Conservation (phyloP, 2,329 filamentous ascomycete species). For the Clonostachys sp. region DNA sequence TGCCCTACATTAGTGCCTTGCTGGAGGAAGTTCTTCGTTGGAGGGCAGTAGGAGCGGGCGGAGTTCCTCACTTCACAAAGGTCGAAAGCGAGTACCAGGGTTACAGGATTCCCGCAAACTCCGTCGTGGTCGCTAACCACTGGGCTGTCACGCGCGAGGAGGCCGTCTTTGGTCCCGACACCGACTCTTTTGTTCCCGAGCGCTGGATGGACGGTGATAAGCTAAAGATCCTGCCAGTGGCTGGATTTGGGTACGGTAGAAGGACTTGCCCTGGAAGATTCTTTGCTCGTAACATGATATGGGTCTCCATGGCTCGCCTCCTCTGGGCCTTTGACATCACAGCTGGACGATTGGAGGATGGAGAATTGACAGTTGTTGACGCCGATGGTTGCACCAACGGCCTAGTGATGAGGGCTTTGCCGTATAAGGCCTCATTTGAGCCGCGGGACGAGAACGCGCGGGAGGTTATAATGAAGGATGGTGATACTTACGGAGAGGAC, state of each 20-base stretch:
- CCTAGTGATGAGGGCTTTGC: slow-evolving; percentile 16
- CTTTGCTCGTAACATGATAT: slow-evolving; percentile 41
- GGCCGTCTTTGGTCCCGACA: slow-evolving; percentile 29
- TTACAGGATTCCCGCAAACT: slow-evolving; percentile 33
- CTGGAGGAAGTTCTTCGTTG: slow-evolving; percentile 33
- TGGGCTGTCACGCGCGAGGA: slow-evolving; percentile 30
- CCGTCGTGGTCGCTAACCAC: slow-evolving; percentile 34
- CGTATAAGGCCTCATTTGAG: slow-evolving; percentile 16
- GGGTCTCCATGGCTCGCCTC: slow-evolving; percentile 30
- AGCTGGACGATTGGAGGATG: slow-evolving; percentile 9
- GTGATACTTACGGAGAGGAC: slow-evolving; percentile 3
- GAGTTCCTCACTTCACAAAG: slow-evolving; percentile 30
- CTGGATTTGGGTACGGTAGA: slow-evolving; percentile 43
- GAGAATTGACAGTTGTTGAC: slow-evolving; percentile 10
- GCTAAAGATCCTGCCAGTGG: slow-evolving; percentile 18
- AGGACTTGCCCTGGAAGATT: slow-evolving; percentile 35
- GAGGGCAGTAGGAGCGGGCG: slow-evolving; percentile 29
- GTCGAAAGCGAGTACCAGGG: slow-evolving; percentile 27
- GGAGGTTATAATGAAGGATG: slow-evolving; percentile 10
- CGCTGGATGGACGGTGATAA: slow-evolving; percentile 16
- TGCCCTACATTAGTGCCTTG: slow-evolving; percentile 36
- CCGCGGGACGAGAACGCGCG: slow-evolving; percentile 20
- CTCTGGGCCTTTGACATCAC: slow-evolving; percentile 45
- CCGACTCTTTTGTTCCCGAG: slow-evolving; percentile 21
- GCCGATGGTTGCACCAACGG: slow-evolving; percentile 15